Percentiles rank a stretch among this genome's conserved stretches.
phyloP scores from a whole-genome alignment of 352 stramenopile genomes.

The Phytophthora brassicae region DNA sequence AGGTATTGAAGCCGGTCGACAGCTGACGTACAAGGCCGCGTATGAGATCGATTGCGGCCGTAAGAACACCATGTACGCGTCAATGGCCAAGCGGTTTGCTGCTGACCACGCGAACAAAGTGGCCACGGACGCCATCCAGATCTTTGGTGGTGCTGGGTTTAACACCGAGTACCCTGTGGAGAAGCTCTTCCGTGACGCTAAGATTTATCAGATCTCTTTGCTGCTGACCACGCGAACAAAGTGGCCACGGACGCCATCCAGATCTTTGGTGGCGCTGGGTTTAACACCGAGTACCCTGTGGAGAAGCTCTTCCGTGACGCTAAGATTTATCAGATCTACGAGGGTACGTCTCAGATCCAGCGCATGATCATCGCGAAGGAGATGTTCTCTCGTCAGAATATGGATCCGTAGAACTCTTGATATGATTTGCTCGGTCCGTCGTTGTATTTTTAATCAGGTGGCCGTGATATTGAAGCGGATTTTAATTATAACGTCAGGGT shows the following conservation, averaged over 20 bases:
- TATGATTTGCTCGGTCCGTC: constrained; percentile 12
- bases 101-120: constrained; percentile 87
- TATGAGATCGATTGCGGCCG: constrained; percentile 89
- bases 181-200: constrained; percentile 91
- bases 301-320: constrained; percentile 92
- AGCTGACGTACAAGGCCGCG: constrained; percentile 88
- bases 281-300: constrained; percentile 93
- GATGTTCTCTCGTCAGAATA: constrained; percentile 68
- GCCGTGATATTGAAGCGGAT: too few relatives aligned
- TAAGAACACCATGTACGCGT: constrained; percentile 90
- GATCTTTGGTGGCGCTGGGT: constrained; percentile 89
- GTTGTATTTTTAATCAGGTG: too few relatives aligned
- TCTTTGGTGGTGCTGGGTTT: constrained; percentile 90
- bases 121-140: constrained; percentile 87
- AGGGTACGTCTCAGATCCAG: constrained; percentile 92
- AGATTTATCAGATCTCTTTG: constrained; percentile 93
- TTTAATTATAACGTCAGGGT: too few relatives aligned
- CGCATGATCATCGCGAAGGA: constrained; percentile 91
- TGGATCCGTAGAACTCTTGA: constrained; percentile 53
- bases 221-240: constrained; percentile 86
- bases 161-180: constrained; percentile 94
- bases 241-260: constrained; percentile 87
- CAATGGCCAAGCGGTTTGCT: constrained; percentile 92
- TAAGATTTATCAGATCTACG: constrained; percentile 94
- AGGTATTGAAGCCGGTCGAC: constrained; percentile 81